phyloP scores from a whole-genome alignment of 495 filamentous ascomycete genomes.

The Filosporella fistucella region DNA sequence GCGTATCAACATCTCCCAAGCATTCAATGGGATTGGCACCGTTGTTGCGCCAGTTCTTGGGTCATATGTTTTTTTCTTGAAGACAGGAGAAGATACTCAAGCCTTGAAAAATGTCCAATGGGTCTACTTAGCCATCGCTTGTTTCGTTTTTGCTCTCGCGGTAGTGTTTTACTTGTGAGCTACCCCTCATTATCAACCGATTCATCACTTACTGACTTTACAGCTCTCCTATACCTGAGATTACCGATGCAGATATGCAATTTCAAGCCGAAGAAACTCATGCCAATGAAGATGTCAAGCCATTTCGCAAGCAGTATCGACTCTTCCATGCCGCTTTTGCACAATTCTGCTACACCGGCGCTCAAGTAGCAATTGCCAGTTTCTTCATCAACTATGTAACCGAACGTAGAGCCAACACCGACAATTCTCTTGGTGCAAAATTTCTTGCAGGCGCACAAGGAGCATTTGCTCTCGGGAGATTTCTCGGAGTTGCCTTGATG shows the following conservation, averaged over 20 bases:
- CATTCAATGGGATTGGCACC: constrained; percentile 50
- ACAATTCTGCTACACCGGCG: constrained; percentile 54
- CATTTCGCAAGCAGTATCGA: constrained; percentile 46
- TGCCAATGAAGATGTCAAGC: constrained; percentile 31
- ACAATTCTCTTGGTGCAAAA: constrained; percentile 40
- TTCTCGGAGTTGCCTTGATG: constrained; percentile 46
- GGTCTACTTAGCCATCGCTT: constrained; percentile 51
- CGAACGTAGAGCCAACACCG: constrained; percentile 42
- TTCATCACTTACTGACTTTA: constrained; percentile 16
- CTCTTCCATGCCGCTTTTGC: constrained; percentile 50
- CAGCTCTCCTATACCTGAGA: constrained; percentile 47
- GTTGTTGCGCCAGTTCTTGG: constrained; percentile 49
- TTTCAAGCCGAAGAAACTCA: constrained; percentile 40
- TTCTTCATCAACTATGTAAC: constrained; percentile 59
- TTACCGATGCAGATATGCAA: constrained; percentile 54
- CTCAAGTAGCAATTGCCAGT: constrained; percentile 49
- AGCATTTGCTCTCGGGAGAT: constrained; percentile 51
- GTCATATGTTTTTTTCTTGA: constrained; percentile 45
- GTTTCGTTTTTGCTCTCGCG: constrained; percentile 47
- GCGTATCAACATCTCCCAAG: constrained; percentile 51
- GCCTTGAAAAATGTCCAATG: constrained; percentile 50
- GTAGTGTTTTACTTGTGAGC: constrained; percentile 33
- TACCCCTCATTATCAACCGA: background rate
- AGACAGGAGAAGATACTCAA: constrained; percentile 33
- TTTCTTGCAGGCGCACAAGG: constrained; percentile 52